Evolutionary conservation across 108 stramenopile species (phyloP).

Genomic region (Fistulifera pelliculosa): DNA sequence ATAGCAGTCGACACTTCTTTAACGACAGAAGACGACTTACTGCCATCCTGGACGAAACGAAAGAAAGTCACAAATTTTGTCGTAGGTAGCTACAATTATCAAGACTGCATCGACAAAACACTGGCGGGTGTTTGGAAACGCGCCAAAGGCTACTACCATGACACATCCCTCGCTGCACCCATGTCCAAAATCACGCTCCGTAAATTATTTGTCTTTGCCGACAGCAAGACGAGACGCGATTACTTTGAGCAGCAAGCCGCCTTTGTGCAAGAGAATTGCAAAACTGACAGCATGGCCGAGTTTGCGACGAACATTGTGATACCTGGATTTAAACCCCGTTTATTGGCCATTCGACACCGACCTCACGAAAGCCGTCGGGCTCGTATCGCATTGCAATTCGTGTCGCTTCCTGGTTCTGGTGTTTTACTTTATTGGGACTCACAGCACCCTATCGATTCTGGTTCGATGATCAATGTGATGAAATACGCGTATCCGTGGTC

Average conservation of each 20-base stretch:
- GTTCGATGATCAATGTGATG: conserved; percentile 78
- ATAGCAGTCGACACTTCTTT: too few relatives aligned
- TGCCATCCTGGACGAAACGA: conserved; percentile 5
- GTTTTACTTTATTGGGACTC: conserved; percentile 58
- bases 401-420: conserved; percentile 31
- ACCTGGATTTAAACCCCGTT: conserved; percentile 51
- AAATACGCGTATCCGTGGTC: conserved; percentile 65
- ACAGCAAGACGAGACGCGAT: conserved; percentile 55
- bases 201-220: conserved; percentile 55
- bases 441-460: conserved; percentile 74
- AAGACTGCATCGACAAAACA: conserved; percentile 45
- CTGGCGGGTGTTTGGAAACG: conserved; percentile 77
- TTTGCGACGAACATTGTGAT: conserved; percentile 71
- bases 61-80: conserved; percentile 71
- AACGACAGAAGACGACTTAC: too few relatives aligned
- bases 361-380: conserved; percentile 25
- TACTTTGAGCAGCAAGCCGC: conserved; percentile 80
- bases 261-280: conserved; percentile 62
- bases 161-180: conserved; percentile 35
- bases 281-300: conserved; percentile 67
- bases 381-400: conserved; percentile 40
- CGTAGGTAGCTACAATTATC: conserved; percentile 36
- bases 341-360: conserved; percentile 47
- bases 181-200: conserved; percentile 68
- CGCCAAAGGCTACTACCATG: conserved; percentile 15